Evolutionary conservation across 2,329 filamentous ascomycete genomes (phyloP).

Genomic region (Epichloe amarillans): DNA sequence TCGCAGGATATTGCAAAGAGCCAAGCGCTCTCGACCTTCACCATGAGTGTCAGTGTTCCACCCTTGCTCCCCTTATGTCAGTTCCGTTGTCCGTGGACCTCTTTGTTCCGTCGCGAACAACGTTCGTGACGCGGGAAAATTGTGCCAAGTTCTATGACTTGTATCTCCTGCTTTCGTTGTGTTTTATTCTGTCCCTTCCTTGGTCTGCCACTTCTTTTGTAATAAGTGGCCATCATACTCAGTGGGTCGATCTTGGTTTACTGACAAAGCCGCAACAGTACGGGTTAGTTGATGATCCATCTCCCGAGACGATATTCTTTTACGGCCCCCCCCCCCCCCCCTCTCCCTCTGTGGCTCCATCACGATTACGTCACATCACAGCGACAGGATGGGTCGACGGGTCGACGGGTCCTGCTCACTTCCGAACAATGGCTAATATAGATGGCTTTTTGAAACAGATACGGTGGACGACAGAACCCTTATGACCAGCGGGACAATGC

Average conservation of each 20-base stretch:
- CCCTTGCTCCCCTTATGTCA: constrained; percentile 10
- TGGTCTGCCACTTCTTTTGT: neutral
- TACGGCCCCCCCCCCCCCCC: too few relatives aligned
- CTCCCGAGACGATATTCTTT: neutral
- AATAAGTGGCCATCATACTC: neutral
- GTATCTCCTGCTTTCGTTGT: neutral
- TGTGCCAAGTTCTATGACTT: neutral
- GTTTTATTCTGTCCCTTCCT: neutral
- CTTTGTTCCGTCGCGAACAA: neutral
- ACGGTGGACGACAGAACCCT: constrained; percentile 41
- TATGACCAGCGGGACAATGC: constrained; percentile 40
- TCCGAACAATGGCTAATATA: neutral
- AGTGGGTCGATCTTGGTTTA: constrained; percentile 6
- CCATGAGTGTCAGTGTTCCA: constrained; percentile 18
- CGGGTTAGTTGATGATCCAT: constrained; percentile 31
- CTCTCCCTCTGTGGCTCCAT: neutral
- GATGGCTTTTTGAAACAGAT: constrained; percentile 24
- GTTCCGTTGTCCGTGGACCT: neutral
- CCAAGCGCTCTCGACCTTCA: constrained; percentile 8
- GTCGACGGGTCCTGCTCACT: neutral
- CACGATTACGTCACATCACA: neutral
- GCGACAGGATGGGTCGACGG: neutral
- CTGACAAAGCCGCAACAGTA: constrained; percentile 30
- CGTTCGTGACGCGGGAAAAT: neutral
- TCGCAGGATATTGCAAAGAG: neutral